Evolutionary conservation across 306 rosid species (phyloP).

Genomic region (Ochetophila trinervis): DNA sequence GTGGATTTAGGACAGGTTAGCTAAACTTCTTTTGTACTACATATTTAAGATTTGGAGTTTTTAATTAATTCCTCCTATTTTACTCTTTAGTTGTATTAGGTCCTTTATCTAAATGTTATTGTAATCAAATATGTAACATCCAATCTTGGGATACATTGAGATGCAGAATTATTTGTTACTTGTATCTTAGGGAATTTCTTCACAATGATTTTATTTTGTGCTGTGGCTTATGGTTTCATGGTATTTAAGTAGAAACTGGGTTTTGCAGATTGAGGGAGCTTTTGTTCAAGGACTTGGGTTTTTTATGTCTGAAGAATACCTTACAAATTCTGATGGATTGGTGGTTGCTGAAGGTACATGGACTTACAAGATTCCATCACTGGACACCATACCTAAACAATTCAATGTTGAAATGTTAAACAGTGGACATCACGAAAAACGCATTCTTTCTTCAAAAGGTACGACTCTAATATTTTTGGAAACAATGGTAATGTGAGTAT

Average conservation of each 20-base stretch:
- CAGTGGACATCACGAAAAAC: constrained; percentile 67
- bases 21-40: not conserved
- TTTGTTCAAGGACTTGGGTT: constrained; percentile 94
- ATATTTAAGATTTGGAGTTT: not conserved
- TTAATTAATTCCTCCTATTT: not conserved
- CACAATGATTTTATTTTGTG: no score
- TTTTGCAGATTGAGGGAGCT: constrained; percentile 41
- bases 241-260: no score
- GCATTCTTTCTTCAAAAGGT: constrained; percentile 93
- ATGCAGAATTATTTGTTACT: no score
- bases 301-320: constrained; percentile 84
- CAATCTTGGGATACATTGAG: no score
- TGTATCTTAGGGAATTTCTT: no score
- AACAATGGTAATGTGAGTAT: no score
- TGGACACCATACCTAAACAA: constrained; percentile 78
- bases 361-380: constrained; percentile 80
- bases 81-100: not conserved
- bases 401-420: constrained; percentile 77
- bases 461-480: not conserved
- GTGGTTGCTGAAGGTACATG: constrained; percentile 74
- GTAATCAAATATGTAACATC: no score
- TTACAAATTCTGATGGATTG: constrained; percentile 43
- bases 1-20: constrained; percentile 95
- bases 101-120: not conserved
- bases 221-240: no score